Conservation (phyloP, 257 asterid species). For the Jacaranda copaia region DNA sequence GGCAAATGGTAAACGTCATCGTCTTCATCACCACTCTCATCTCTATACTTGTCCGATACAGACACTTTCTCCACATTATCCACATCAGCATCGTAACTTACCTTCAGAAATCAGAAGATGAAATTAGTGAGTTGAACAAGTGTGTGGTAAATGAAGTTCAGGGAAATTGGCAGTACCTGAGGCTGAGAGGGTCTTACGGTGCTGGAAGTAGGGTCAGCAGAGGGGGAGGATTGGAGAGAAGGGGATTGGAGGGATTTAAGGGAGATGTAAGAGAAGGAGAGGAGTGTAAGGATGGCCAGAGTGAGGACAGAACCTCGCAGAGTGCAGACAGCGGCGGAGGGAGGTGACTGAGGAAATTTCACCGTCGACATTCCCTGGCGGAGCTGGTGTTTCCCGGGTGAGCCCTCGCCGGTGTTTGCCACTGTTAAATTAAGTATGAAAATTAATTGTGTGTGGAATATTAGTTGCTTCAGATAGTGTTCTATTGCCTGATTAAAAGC, state of each 20-base stretch:
- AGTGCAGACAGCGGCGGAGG: slow-evolving; percentile 54
- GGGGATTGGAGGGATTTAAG: slow-evolving; percentile 68
- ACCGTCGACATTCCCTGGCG: slow-evolving; percentile 79
- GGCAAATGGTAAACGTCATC: slow-evolving; percentile 80
- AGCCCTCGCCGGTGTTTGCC: background rate
- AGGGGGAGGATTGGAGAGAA: slow-evolving; percentile 45
- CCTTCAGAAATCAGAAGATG: slow-evolving; percentile 5
- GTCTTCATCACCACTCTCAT: slow-evolving; percentile 44
- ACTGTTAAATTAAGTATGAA: background rate
- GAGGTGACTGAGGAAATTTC: slow-evolving; percentile 52
- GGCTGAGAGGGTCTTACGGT: slow-evolving; percentile 41
- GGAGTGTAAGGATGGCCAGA: slow-evolving; percentile 67
- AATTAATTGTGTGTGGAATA: background rate
- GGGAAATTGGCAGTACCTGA: slow-evolving; percentile 43
- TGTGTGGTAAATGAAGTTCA: background rate
- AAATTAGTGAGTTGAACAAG: slow-evolving; percentile 5
- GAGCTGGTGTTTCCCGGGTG: slow-evolving; percentile 33
- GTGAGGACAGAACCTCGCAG: slow-evolving; percentile 77
- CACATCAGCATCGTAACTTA: slow-evolving; percentile 21
- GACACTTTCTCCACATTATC: slow-evolving; percentile 36
- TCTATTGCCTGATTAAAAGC: background rate
- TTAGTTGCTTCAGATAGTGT: background rate
- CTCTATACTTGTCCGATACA: slow-evolving; percentile 34
- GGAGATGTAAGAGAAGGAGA: slow-evolving; percentile 74
- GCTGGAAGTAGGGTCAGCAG: slow-evolving; percentile 31